phyloP scores from a whole-genome alignment of 2,329 filamentous ascomycete species.

The Biscogniauxia marginata region DNA sequence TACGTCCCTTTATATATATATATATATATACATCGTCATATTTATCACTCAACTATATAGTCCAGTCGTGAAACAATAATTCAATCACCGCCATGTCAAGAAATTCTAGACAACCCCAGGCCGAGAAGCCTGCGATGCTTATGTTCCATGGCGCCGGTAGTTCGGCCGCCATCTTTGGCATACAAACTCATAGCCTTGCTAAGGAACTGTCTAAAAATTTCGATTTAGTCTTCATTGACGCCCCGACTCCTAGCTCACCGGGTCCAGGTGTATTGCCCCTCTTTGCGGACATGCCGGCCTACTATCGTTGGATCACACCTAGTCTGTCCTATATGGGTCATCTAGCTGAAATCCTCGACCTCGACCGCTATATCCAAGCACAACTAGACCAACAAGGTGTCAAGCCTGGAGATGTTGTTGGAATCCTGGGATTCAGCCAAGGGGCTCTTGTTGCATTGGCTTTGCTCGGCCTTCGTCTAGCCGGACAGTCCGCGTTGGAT shows the following conservation, averaged over 20 bases:
- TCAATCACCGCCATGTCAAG: background rate
- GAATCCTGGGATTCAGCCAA: conserved; percentile 8
- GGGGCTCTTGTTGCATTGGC: conserved; percentile 5
- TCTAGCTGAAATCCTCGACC: conserved; percentile 41
- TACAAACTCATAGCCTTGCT: conserved; percentile 16
- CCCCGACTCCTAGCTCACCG: conserved; percentile 9
- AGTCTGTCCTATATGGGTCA: conserved; percentile 6
- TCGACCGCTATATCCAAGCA: conserved; percentile 3
- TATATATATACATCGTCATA: too few species aligned
- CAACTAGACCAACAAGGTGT: conserved; percentile 4
- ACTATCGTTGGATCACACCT: conserved; percentile 16
- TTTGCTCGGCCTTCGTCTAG: conserved; percentile 3
- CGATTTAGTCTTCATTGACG: conserved; percentile 19
- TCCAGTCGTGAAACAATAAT: background rate
- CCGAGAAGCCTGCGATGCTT: conserved; percentile 7
- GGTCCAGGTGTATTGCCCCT: conserved; percentile 20
- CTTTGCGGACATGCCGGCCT: conserved; percentile 21
- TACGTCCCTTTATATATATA: too few species aligned
- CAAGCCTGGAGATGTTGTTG: background rate
- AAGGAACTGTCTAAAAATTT: conserved; percentile 13
- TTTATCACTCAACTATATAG: too few species aligned
- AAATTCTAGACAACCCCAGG: background rate
- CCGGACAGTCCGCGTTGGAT: conserved; percentile 2
- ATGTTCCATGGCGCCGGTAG: conserved; percentile 21
- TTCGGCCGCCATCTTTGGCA: conserved; percentile 15